A percentile compares a stretch with the other conserved stretches of the same genome.
Evolutionary conservation across 1,139 yeast species (phyloP).

Genomic region (Debaryomyces coudertii): DNA sequence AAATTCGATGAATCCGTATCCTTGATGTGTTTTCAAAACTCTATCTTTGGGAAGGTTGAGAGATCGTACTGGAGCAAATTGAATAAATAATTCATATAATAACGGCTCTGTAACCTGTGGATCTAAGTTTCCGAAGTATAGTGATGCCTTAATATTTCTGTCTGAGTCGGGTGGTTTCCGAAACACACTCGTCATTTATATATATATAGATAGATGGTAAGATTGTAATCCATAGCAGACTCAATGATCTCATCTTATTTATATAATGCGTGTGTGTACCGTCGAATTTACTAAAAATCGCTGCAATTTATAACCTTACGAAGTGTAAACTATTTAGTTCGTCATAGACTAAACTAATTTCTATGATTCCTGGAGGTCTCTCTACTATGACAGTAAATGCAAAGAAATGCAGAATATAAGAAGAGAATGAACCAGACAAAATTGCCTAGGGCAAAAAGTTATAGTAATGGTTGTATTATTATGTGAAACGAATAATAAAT

Average conservation of each 20-base stretch:
- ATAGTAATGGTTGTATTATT: no score
- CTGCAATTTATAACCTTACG: no score
- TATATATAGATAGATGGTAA: neutral
- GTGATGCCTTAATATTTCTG: constrained; percentile 64
- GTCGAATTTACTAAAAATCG: no score
- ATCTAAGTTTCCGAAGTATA: constrained; percentile 86
- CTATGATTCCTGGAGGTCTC: no score
- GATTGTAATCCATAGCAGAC: neutral
- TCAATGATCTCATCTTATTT: constrained; percentile 3
- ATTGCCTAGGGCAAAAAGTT: no score
- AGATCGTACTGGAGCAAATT: constrained; percentile 76
- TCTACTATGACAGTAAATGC: no score
- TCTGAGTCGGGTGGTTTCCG: constrained; percentile 43
- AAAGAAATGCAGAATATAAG: no score
- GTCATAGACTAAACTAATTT: no score
- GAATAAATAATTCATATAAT: constrained; percentile 80
- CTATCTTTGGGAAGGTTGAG: constrained; percentile 82
- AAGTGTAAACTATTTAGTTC: no score
- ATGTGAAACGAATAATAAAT: no score
- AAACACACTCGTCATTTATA: constrained; percentile 34
- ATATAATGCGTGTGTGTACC: no score
- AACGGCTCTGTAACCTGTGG: constrained; percentile 67
- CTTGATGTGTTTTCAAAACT: constrained; percentile 71
- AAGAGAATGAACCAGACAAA: no score
- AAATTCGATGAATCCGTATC: constrained; percentile 87